Conservation (phyloP, 148 eudicot genomes). For the Polygonum maritimum region DNA sequence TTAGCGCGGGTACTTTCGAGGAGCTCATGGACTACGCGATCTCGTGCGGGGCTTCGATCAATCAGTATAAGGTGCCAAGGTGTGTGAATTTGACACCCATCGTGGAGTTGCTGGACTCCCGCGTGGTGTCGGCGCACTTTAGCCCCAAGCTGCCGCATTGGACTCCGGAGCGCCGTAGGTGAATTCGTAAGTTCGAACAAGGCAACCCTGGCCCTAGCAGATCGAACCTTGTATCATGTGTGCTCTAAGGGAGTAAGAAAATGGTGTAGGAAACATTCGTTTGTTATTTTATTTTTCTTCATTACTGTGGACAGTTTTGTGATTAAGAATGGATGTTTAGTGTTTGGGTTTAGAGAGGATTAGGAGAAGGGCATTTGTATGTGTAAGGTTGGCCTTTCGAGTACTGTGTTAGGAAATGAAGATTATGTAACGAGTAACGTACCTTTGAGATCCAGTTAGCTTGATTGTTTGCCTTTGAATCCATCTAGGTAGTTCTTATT, state of each 20-base stretch:
- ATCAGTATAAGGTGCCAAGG: constrained; percentile 74
- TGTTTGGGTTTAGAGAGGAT: neutral
- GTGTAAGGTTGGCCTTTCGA: neutral
- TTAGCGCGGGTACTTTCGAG: constrained; percentile 65
- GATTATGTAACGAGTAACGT: neutral
- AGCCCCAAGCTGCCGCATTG: constrained; percentile 55
- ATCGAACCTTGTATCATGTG: no score
- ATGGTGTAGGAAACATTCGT: neutral
- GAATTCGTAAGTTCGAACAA: neutral
- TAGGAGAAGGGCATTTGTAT: neutral
- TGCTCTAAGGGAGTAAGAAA: neutral
- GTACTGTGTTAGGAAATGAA: neutral
- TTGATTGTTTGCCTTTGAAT: neutral
- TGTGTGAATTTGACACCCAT: constrained; percentile 76
- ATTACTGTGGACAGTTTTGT: neutral
- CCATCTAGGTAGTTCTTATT: neutral
- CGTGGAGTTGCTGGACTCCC: constrained; percentile 66
- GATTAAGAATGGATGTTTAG: neutral
- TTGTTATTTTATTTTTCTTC: no score
- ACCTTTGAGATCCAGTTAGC: neutral
- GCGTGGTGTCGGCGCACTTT: constrained; percentile 68
- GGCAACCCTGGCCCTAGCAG: neutral
- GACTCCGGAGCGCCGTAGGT: constrained; percentile 65
- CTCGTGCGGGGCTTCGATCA: constrained; percentile 75
- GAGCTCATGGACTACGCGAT: constrained; percentile 84